Evolutionary conservation across 1,284 basidiomycete species (phyloP).

Genomic region (Chalciporus sp.): DNA sequence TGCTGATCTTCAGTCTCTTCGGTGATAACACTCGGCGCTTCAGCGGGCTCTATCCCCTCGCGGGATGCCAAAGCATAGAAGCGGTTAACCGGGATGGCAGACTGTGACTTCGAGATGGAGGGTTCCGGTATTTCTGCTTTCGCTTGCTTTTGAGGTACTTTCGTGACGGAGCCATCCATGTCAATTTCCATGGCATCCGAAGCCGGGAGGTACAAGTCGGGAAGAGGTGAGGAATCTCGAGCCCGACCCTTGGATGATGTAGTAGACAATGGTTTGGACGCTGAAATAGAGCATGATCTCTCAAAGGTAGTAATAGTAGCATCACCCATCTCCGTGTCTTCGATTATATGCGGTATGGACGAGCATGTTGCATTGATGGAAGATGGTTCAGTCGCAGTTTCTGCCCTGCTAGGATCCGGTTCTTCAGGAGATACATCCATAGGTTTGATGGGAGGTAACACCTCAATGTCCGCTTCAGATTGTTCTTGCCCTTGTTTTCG

Average conservation of each 20-base stretch:
- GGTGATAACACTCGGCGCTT: neutral
- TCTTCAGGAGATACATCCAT: slow-evolving; percentile 5
- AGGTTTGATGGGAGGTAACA: slow-evolving; percentile 2
- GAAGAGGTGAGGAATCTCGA: slow-evolving; percentile 16
- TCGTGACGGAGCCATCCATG: neutral
- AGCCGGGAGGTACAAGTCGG: slow-evolving; percentile 18
- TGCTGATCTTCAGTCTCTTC: slow-evolving; percentile 33
- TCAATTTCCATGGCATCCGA: slow-evolving; percentile 35
- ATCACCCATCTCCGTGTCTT: slow-evolving; percentile 24
- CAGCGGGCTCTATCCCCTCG: slow-evolving; percentile 9
- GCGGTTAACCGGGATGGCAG: slow-evolving; percentile 18
- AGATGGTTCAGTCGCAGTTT: slow-evolving; percentile 17
- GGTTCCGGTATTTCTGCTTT: neutral
- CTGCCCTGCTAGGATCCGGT: slow-evolving; percentile 3
- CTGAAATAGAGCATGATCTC: slow-evolving; percentile 27
- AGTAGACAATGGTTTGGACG: slow-evolving; percentile 10
- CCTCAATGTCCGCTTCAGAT: slow-evolving; percentile 3
- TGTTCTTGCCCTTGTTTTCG: slow-evolving; percentile 29
- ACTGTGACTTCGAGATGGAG: slow-evolving; percentile 6
- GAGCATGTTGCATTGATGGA: slow-evolving; percentile 18
- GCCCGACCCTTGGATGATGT: slow-evolving; percentile 6
- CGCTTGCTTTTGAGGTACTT: neutral
- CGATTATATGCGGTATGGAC: slow-evolving; percentile 19
- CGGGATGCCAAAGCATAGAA: slow-evolving; percentile 39
- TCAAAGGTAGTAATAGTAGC: slow-evolving; percentile 20